A percentile compares a stretch with the other conserved stretches of the same genome.
phyloP scores from a whole-genome alignment of 257 asterid genomes.

The Plectranthus barbatus region DNA sequence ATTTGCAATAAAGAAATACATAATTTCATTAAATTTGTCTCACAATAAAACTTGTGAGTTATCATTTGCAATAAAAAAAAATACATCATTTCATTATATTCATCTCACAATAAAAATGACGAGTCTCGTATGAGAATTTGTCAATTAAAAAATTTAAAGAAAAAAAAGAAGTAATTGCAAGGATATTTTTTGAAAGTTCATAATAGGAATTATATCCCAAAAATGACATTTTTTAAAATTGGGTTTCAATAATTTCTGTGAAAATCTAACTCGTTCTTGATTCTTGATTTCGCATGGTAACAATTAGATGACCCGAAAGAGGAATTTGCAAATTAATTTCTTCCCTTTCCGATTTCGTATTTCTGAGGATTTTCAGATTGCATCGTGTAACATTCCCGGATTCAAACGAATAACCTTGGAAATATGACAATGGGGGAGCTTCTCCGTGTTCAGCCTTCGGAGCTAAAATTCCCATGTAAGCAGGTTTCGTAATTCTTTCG shows the following conservation, averaged over 20 bases:
- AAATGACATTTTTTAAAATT: not conserved
- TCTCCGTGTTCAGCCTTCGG: constrained; percentile 64
- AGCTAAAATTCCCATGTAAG: constrained; percentile 74
- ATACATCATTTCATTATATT: too few relatives aligned
- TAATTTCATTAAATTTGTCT: too few relatives aligned
- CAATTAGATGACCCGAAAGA: not conserved
- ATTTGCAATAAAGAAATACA: too few relatives aligned
- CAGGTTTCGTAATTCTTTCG: constrained; percentile 6
- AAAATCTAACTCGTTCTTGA: not conserved
- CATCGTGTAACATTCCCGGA: not conserved
- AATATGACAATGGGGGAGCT: constrained; percentile 59
- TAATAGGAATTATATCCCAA: not conserved
- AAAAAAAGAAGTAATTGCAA: too few relatives aligned
- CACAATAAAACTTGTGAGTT: too few relatives aligned
- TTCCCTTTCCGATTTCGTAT: not conserved
- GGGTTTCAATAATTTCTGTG: too few relatives aligned
- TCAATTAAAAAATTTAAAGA: too few relatives aligned
- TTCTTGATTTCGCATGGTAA: constrained; percentile 14
- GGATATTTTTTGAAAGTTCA: too few relatives aligned
- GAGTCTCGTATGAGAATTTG: too few relatives aligned
- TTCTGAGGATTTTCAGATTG: not conserved
- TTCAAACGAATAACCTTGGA: not conserved
- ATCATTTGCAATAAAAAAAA: too few relatives aligned
- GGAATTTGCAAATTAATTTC: not conserved
- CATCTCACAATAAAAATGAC: too few relatives aligned